A percentile compares a stretch with the other conserved stretches of the same genome.
Conservation (phyloP, 192 early-diverging fungal genomes). For the Mortierella alpina region DNA sequence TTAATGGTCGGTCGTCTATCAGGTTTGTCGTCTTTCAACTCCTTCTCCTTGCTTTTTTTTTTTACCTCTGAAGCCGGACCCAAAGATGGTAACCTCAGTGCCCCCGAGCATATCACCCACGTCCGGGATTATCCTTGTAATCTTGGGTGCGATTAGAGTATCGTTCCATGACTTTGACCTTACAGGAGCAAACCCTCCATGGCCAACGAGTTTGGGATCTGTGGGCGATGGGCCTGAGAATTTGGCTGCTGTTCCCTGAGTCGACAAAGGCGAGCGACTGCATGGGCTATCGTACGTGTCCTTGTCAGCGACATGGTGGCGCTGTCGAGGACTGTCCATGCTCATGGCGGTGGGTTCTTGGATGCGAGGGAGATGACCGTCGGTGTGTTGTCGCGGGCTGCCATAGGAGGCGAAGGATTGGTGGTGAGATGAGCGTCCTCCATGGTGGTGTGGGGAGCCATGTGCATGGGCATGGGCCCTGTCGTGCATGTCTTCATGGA, state of each 20-base stretch:
- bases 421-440: slow-evolving; percentile 18
- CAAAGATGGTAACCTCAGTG: slow-evolving; percentile 50
- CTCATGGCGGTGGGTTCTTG: slow-evolving; percentile 26
- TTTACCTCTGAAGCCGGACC: slow-evolving; percentile 46
- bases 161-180: slow-evolving; percentile 49
- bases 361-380: slow-evolving; percentile 34
- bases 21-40: background rate
- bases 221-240: background rate
- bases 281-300: slow-evolving; percentile 12
- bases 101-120: slow-evolving; percentile 50
- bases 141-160: slow-evolving; percentile 26
- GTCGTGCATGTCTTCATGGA: slow-evolving; percentile 33
- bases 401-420: slow-evolving; percentile 11
- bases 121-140: slow-evolving; percentile 43
- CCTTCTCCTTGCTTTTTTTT: background rate
- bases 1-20: background rate
- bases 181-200: slow-evolving; percentile 17
- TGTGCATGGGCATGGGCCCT: slow-evolving; percentile 14
- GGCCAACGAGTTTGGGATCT: slow-evolving; percentile 10
- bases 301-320: slow-evolving; percentile 13
- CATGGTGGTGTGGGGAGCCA: background rate
- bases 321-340: slow-evolving; percentile 8
- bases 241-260: slow-evolving; percentile 2
- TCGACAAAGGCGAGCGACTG: slow-evolving; percentile 11
- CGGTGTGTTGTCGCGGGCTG: slow-evolving; percentile 14